Base-by-base conservation (phyloP, 352 stramenopile genomes). In the Phytophthora meadii region DNA sequence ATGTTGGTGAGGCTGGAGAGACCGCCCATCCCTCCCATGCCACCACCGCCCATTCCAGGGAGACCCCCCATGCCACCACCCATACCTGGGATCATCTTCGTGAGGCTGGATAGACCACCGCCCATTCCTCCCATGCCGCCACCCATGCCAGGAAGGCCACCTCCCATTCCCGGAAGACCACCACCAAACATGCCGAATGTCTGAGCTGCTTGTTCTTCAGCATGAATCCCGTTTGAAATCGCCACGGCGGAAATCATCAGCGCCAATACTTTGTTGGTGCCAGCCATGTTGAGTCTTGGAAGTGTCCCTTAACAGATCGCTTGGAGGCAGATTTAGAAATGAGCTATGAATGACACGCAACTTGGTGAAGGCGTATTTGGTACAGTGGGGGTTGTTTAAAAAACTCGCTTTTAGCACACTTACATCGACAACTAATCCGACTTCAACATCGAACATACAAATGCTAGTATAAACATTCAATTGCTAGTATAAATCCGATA, bases 81-180 rank as follows among this genome's bases (percentile, higher is more conserved):
- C 30, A 54, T 54, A 5, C 47, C 47, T 2, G 47, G 47, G 30
- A 54, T 44, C 47, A 54, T 54, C 30, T 54, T 54, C 12, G 47
- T 54, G 47, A 54, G 15, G 9, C 47, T 11, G n/a, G 47, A 54
- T 15, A 52, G 14, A 15, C 46, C 46, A n/a, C 46, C 46, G 46
- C 46, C 27, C 30, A 54, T 44, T 19, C 19, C 19, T 19, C 19
- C 19, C 19, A 19, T 19, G 19, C 19, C 19, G 40, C 47, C 47
- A 28, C 15, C 15, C 30, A 54, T 54, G n/a, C 47, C 47, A 42
- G 34, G 14, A 11, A 40, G 5, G 9, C n/a, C 47, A 14, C 27
- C 27, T 30, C 47, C 17, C 28, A 41, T 42, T n/a, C 47, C 30
- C 28, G 47, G 47, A 10, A 52, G 25, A 22, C 46, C 46, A 14